Percentiles rank a stretch among this genome's conserved stretches.
Evolutionary conservation across 306 rosid genomes (phyloP).

Genomic region (Begonia fuchsioides): DNA sequence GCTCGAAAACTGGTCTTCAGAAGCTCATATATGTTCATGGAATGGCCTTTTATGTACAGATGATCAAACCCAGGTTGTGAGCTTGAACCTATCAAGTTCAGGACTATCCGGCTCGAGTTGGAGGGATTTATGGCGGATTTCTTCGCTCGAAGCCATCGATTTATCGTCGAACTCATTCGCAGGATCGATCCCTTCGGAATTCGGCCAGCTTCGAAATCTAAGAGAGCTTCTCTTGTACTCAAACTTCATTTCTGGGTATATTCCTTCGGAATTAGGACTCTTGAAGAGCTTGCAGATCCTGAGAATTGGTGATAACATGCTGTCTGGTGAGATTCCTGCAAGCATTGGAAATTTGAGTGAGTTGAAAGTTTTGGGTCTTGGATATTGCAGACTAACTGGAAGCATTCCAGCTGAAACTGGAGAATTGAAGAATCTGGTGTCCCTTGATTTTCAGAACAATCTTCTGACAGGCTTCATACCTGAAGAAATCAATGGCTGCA

Average conservation of each 20-base stretch:
- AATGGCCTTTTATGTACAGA: conserved; percentile 51
- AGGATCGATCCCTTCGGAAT: conserved; percentile 58
- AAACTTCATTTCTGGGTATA: conserved; percentile 56
- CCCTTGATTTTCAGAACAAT: conserved; percentile 65
- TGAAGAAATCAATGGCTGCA: conserved; percentile 44
- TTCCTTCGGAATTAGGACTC: conserved; percentile 67
- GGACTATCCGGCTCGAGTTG: conserved; percentile 67
- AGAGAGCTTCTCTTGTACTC: conserved; percentile 38
- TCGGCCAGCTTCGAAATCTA: conserved; percentile 51
- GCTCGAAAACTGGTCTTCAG: conserved; percentile 56
- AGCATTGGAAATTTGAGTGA: conserved; percentile 46
- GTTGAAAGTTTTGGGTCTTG: conserved; percentile 49
- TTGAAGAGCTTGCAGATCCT: conserved; percentile 69
- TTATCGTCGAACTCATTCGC: conserved; percentile 58
- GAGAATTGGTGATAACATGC: conserved; percentile 64
- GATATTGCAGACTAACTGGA: conserved; percentile 65
- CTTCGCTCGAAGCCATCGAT: conserved; percentile 61
- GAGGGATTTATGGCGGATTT: conserved; percentile 28
- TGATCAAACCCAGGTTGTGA: conserved; percentile 32
- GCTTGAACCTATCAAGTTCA: conserved; percentile 55
- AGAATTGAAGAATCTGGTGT: conserved; percentile 43
- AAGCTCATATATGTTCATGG: conserved; percentile 48
- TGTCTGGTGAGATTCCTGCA: conserved; percentile 57
- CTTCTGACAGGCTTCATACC: conserved; percentile 57
- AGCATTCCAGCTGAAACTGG: conserved; percentile 69